Base-by-base conservation (phyloP, 2,329 filamentous ascomycete species). In the Pseudocercospora musae region DNA sequence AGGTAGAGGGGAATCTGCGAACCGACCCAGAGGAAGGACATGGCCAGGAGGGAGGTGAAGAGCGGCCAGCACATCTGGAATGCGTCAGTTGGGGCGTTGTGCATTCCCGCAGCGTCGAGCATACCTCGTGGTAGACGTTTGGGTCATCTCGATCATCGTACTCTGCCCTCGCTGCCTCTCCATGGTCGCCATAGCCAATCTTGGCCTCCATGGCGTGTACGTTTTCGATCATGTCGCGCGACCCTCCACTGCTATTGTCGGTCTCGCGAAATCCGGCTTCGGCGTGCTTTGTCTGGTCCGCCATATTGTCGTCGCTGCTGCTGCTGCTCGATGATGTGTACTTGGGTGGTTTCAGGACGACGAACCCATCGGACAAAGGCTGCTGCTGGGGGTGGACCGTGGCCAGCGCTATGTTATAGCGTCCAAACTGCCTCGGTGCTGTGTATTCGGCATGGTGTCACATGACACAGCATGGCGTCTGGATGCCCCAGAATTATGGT, bases 11-110 rank as follows among this genome's bases (percentile, higher is more conserved):
- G 84, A 57, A 87, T 85, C 66, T 87, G 85, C 55, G 82, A 85
- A 40, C 84, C 84, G 53, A 83, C 82, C 84, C 84, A 87, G 21
- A 86, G 73, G 62, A 87, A 84, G 18, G 82, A 81, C 81, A 85
- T 85, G 66, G 83, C 82, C n/a, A 80, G 69, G 52, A 86, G 76
- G 8, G 61, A 54, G 5, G 57, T 52, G 59, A 64, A 58, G 8
- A 64, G 55, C 25, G 50, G 55, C 49, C 54, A 58, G 55, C 62
- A 61, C 55, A 62, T 59, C 59, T 62, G 37, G 23, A 46, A 42
- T 31, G 25, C 20, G 13, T 33, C 42, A 54, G 60, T 54, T 55
- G 55, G 40, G 29, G 57, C 11, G 7, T 18, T 56, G 37, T 29
- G 27, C 49, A 9, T 29, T 23, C 11, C 29, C 18, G 25, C 57